phyloP scores from a whole-genome alignment of 1,284 basidiomycete species.

The Cryptococcus depauperatus region DNA sequence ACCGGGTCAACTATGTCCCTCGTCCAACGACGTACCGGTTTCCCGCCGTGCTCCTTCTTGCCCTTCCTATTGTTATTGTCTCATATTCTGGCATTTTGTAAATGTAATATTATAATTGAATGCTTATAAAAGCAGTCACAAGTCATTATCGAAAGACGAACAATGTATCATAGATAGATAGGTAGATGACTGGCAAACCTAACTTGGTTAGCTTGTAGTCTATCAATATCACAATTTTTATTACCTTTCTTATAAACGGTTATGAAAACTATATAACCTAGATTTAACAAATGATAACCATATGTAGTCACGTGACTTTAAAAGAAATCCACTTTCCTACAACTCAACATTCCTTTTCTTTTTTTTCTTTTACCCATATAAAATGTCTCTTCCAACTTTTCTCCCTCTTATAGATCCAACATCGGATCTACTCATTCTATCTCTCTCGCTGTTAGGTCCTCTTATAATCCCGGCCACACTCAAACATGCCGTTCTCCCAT shows the following conservation, averaged over 20 bases:
- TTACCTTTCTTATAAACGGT: background rate
- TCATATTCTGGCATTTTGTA: conserved; percentile 16
- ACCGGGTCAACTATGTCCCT: background rate
- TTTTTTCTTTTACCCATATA: background rate
- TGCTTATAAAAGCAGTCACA: no score
- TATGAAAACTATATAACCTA: background rate
- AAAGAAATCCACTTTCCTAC: background rate
- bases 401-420: conserved; percentile 44
- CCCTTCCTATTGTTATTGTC: conserved; percentile 34
- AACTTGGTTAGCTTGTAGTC: no score
- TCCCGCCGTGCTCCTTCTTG: conserved; percentile 39
- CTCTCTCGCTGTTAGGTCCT: conserved; percentile 66
- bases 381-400: conserved; percentile 44
- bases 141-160: no score
- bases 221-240: no score
- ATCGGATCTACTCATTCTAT: conserved; percentile 50
- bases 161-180: no score
- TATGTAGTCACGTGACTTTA: no score
- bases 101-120: no score
- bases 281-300: background rate
- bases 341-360: background rate
- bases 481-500: conserved; percentile 30
- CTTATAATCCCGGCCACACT: conserved; percentile 52
- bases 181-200: no score
- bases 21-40: conserved; percentile 30